Conservation (phyloP, 176 grass and related monocot genomes). For the Avena insularis region DNA sequence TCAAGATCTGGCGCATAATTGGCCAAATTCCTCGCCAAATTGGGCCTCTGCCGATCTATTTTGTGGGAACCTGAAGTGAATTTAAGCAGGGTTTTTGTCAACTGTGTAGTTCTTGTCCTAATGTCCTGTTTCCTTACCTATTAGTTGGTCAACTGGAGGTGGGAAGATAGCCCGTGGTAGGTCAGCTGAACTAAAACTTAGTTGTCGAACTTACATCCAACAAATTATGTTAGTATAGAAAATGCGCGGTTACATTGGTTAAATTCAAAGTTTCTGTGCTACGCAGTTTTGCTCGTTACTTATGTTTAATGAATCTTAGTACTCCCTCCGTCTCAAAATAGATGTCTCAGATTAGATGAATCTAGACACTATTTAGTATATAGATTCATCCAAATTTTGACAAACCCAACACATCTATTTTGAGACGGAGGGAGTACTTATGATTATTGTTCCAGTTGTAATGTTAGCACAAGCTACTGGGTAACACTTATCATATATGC, state of each 20-base stretch:
- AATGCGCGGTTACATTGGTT: background rate
- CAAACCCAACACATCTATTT: too few species aligned
- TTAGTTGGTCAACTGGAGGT: slow-evolving; percentile 10
- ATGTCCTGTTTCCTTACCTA: background rate
- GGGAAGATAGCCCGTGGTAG: slow-evolving; percentile 2
- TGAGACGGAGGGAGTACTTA: background rate
- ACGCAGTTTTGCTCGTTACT: background rate
- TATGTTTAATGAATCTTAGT: background rate
- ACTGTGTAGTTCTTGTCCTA: slow-evolving; percentile 8
- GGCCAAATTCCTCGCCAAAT: background rate
- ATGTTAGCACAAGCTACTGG: slow-evolving; percentile 13
- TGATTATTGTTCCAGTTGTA: background rate
- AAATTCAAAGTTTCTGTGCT: background rate
- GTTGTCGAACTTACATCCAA: background rate
- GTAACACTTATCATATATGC: slow-evolving; percentile 26
- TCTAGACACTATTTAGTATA: too few species aligned
- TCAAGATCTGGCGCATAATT: slow-evolving; percentile 18
- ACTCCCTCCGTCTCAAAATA: too few species aligned
- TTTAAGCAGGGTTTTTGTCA: background rate
- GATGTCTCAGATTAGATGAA: too few species aligned
- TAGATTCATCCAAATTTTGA: too few species aligned
- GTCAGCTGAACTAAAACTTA: background rate
- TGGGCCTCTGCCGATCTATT: background rate
- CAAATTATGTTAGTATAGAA: background rate
- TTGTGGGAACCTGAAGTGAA: background rate